Base-by-base conservation (phyloP, 2,329 filamentous ascomycete species). In the Alternaria rosae region DNA sequence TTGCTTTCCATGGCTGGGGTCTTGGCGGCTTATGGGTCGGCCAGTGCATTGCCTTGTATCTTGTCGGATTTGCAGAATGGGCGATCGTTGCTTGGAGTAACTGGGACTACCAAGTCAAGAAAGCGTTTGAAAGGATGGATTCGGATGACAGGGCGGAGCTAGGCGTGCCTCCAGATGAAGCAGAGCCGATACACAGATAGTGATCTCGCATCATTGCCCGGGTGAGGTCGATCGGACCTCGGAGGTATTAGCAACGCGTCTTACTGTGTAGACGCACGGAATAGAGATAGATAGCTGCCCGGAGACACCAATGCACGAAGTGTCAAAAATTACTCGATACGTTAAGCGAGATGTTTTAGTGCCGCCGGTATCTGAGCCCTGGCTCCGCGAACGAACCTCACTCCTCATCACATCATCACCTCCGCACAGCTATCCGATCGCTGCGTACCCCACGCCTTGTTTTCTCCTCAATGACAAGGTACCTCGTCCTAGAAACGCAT, bases 1-100 rank as follows among this genome's bases (percentile, higher is more conserved):
- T 97, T 28, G 92, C 93, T 2, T 95, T 95, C 70, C 88, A 95
- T 73, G 92, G 92, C 17, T 95, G 92, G 92, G 92, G 92, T 0
- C 81, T 96, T 2, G 84, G 85, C 17, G 93, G 93, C 0, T 80
- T 97, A 15, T 97, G 93, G 93, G 82, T 95, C 32, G 93, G 92
- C 15, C 92, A 94, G 75, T 94, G 91, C 72, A 88, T 81, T 59
- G 79, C 79, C 10, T 66, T 97, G 30, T 96, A 93, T 74, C 82
- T 95, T 21, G 93, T 96, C 0, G 93, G 93, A 3, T 82, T 85
- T 1, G 76, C 92, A 11, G 92, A 97, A 76, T 96, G 93, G 93
- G 80, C 85, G 3, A 90, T 96, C 72, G 91, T 97, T 25, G 89
- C 88, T 1, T 84, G 89, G 77, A 93, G 91, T 76, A 85, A 92